Evolutionary conservation across 139 green algal genomes (phyloP).

Genomic region (Chlorella sp.): DNA sequence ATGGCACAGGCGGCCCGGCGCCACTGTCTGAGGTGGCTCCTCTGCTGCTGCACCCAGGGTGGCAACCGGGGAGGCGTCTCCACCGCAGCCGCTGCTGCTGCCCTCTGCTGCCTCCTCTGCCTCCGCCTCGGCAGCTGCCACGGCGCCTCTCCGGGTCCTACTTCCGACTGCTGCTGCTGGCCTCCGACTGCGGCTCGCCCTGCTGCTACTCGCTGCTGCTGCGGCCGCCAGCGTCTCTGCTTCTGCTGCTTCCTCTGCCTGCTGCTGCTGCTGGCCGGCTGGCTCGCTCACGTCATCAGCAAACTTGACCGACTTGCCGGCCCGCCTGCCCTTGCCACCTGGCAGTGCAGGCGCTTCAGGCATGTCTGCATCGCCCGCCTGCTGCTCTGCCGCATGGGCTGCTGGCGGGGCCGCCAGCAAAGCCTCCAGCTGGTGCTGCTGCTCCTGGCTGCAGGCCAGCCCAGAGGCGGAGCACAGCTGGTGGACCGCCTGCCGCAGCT

Average conservation of each 20-base stretch:
- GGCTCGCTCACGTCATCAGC: conserved; percentile 10
- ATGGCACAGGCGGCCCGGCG: conserved; percentile 13
- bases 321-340: not conserved
- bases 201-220: not conserved
- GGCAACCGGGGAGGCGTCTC: not conserved
- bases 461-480: conserved; percentile 36
- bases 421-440: conserved; percentile 20
- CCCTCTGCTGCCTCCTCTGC: conserved; percentile 12
- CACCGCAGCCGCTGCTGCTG: not conserved
- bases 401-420: conserved; percentile 8
- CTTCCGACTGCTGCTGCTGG: conserved; percentile 21
- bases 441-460: conserved; percentile 26
- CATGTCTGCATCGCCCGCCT: not conserved
- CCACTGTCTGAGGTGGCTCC: not conserved
- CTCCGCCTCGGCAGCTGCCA: not conserved
- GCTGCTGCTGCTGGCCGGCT: not conserved
- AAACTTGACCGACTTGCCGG: conserved; percentile 35
- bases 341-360: not conserved
- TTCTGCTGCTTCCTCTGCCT: not conserved
- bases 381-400: not conserved
- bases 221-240: not conserved
- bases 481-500: conserved; percentile 36
- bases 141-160: not conserved
- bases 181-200: conserved; percentile 3
- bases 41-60: conserved; percentile 2